These are phyloP conservation scores for Erythrophleum fordii DNA, from an alignment of 306 rosid species.

Conservation along the genomic window DNA sequence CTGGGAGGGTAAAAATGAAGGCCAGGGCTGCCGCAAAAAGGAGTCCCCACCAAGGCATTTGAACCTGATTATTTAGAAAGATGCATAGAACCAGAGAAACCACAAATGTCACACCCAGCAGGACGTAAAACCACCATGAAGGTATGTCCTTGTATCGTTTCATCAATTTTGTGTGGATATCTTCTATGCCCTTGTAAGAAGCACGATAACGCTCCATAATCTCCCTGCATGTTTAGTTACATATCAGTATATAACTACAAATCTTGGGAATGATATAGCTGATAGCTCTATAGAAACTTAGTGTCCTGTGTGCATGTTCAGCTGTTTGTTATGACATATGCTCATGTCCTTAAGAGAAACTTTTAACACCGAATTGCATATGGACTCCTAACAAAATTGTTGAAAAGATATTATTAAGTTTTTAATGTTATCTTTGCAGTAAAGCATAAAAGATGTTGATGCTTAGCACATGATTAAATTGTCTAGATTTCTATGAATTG, in stretches of 20 bases:
- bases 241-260: not conserved
- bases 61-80: conserved; percentile 71
- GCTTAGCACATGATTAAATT: no score
- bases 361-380: not conserved
- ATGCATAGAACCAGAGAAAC: conserved; percentile 73
- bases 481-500: no score
- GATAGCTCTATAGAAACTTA: not conserved
- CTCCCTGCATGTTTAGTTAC: conserved; percentile 65
- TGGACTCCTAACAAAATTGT: conserved; percentile 7
- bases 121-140: conserved; percentile 78
- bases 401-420: no score
- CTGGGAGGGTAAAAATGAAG: conserved; percentile 76
- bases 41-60: conserved; percentile 96
- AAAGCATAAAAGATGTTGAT: no score
- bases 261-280: not conserved
- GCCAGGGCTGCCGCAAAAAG: conserved; percentile 70
- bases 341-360: not conserved
- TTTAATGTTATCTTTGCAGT: no score
- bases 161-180: conserved; percentile 82
- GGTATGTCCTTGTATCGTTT: conserved; percentile 82
- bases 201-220: conserved; percentile 70
- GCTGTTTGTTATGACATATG: not conserved
- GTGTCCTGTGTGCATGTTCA: not conserved
- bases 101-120: conserved; percentile 53
- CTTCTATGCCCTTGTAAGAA: conserved; percentile 64